Percentiles rank a stretch among this genome's conserved stretches.
Conservation (phyloP, 305 asterid species). For the Euphrasia arctica region DNA sequence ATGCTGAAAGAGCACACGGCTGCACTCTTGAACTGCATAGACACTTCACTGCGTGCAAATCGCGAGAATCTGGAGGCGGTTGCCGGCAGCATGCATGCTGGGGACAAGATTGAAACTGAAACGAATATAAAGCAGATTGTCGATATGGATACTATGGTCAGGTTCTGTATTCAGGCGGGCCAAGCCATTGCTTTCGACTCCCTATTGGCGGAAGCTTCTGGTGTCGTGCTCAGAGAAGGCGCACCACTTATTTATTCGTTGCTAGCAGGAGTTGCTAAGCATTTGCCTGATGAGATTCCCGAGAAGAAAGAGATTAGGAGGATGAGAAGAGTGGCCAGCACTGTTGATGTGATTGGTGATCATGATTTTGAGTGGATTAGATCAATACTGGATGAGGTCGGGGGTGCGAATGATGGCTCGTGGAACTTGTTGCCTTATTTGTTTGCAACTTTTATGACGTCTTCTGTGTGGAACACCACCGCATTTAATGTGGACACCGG, state of each 20-base stretch:
- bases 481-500: slow-evolving; percentile 93
- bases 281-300: slow-evolving; percentile 81
- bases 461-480: slow-evolving; percentile 79
- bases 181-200: slow-evolving; percentile 85
- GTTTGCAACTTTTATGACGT: slow-evolving; percentile 87
- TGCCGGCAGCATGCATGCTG: slow-evolving; percentile 95
- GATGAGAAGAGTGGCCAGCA: slow-evolving; percentile 83
- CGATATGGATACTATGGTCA: slow-evolving; percentile 94
- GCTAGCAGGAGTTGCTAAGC: slow-evolving; percentile 70
- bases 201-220: slow-evolving; percentile 89
- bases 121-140: slow-evolving; percentile 77
- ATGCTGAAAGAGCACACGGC: slow-evolving; percentile 98
- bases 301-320: slow-evolving; percentile 90
- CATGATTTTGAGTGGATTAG: slow-evolving; percentile 94
- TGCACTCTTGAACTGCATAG: slow-evolving; percentile 91
- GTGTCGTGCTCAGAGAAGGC: slow-evolving; percentile 76
- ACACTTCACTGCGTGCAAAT: slow-evolving; percentile 90
- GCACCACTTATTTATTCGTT: slow-evolving; percentile 93
- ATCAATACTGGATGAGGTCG: slow-evolving; percentile 83
- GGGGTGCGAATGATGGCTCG: slow-evolving; percentile 93
- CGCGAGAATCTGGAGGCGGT: slow-evolving; percentile 93
- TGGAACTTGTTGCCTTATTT: slow-evolving; percentile 94
- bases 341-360: slow-evolving; percentile 58
- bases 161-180: slow-evolving; percentile 98
- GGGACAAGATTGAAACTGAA: slow-evolving; percentile 77